A percentile compares a stretch with the other conserved stretches of the same genome.
Conservation (phyloP, 2,329 filamentous ascomycete genomes). For the Penicillium capsulatum region DNA sequence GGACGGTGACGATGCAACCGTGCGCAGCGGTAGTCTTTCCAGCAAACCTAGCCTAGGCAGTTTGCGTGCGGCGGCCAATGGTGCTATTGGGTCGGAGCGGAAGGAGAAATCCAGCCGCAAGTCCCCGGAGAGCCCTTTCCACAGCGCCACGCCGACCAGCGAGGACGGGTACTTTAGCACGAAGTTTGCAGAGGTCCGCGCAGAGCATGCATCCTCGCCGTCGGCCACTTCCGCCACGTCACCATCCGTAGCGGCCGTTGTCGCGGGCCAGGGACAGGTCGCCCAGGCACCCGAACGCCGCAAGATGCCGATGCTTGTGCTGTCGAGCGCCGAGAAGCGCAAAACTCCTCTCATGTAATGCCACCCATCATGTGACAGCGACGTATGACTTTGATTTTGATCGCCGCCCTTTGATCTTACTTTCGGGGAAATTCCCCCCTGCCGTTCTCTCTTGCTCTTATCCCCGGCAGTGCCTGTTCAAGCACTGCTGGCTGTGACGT, state of each 20-base stretch:
- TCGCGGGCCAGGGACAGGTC: constrained; percentile 53
- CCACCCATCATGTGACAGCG: constrained; percentile 35
- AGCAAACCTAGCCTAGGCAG: constrained; percentile 70
- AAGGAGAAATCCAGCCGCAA: constrained; percentile 62
- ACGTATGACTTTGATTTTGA: constrained; percentile 28
- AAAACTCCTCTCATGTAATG: constrained; percentile 63
- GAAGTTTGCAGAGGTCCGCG: constrained; percentile 50
- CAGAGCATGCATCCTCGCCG: constrained; percentile 35
- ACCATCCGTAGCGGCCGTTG: constrained; percentile 39
- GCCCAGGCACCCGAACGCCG: constrained; percentile 59
- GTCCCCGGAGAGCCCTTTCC: constrained; percentile 51
- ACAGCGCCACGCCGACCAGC: constrained; percentile 62
- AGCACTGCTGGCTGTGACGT: constrained; percentile 5
- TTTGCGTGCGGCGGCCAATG: constrained; percentile 72
- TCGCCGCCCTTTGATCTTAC: constrained; percentile 1
- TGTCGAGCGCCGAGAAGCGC: constrained; percentile 86
- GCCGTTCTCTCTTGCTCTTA: constrained; percentile 14
- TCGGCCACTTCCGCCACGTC: constrained; percentile 28
- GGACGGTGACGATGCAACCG: constrained; percentile 69
- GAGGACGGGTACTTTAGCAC: constrained; percentile 56
- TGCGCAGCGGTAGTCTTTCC: constrained; percentile 75
- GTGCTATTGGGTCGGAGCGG: constrained; percentile 82
- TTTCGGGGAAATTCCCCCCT: background rate
- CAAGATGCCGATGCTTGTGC: constrained; percentile 79
- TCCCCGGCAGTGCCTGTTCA: constrained; percentile 2